Evolutionary conservation across 2,329 filamentous ascomycete genomes (phyloP).

Genomic region (Verticillium klebahnii): DNA sequence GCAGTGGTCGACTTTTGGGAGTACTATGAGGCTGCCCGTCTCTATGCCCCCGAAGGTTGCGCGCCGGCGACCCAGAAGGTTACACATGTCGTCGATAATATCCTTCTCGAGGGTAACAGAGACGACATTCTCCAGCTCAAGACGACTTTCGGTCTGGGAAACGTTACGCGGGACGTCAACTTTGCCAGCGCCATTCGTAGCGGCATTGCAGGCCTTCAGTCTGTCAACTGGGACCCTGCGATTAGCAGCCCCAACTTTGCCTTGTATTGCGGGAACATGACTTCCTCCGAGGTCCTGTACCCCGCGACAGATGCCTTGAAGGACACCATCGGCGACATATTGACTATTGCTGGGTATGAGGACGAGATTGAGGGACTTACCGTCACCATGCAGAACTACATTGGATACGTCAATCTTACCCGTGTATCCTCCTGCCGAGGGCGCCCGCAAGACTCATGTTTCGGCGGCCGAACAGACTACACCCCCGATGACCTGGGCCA

Average conservation of each 20-base stretch:
- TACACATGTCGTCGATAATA: conserved; percentile 45
- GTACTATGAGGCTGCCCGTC: conserved; percentile 47
- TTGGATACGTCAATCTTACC: conserved; percentile 37
- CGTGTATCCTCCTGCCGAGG: conserved; percentile 17
- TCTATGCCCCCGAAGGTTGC: conserved; percentile 54
- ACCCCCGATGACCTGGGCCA: conserved; percentile 4
- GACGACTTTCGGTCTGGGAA: conserved; percentile 40
- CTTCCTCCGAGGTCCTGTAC: conserved; percentile 35
- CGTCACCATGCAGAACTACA: conserved; percentile 45
- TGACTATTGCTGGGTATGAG: conserved; percentile 30
- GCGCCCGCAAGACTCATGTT: conserved; percentile 31
- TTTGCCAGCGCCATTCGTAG: conserved; percentile 39
- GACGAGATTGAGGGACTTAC: conserved; percentile 32
- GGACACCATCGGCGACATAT: conserved; percentile 30
- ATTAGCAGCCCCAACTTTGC: conserved; percentile 36
- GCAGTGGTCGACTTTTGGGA: conserved; percentile 76
- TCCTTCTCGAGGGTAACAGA: conserved; percentile 37
- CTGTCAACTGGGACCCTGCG: conserved; percentile 49
- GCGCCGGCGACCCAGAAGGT: conserved; percentile 58
- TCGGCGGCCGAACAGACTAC: conserved; percentile 14
- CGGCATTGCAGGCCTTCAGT: conserved; percentile 40
- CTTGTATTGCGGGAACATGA: conserved; percentile 43
- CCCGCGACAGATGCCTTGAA: conserved; percentile 30
- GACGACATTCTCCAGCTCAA: conserved; percentile 33
- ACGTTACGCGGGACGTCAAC: conserved; percentile 40